Evolutionary conservation across 164 flowering plant species (phyloP).

Genomic region (Tinospora cordifolia): DNA sequence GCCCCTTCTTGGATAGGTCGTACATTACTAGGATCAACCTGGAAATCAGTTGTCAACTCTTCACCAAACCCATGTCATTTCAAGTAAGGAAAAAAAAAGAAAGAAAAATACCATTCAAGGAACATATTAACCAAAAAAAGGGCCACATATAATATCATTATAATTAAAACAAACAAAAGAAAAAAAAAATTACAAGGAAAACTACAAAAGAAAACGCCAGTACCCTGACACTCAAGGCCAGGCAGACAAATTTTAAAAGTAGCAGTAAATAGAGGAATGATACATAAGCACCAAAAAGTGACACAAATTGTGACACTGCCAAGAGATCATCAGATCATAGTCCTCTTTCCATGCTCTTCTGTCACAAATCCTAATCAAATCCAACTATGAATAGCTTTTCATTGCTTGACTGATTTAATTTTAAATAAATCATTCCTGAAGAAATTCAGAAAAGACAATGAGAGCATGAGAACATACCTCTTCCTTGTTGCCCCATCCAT

Average conservation of each 20-base stretch:
- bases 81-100: neutral
- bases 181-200: neutral
- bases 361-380: neutral
- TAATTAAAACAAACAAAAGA: neutral
- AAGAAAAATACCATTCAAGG: too few species aligned
- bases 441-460: neutral
- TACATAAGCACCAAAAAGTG: too few species aligned
- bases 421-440: neutral
- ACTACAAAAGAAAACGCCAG: neutral
- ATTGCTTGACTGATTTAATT: neutral
- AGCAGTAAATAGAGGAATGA: neutral
- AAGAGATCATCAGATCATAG: too few species aligned
- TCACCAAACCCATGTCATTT: neutral
- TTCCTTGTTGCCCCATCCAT: slow-evolving; percentile 91
- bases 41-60: slow-evolving; percentile 13
- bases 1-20: slow-evolving; percentile 51
- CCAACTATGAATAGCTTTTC: neutral
- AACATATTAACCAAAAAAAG: neutral
- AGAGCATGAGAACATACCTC: slow-evolving; percentile 48
- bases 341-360: neutral
- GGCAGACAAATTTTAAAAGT: neutral
- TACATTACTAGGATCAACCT: slow-evolving; percentile 92
- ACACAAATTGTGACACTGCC: too few species aligned
- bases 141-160: neutral
- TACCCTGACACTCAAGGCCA: neutral